Conservation (phyloP, 306 rosid genomes). For the Trichosanthes cucumerina region DNA sequence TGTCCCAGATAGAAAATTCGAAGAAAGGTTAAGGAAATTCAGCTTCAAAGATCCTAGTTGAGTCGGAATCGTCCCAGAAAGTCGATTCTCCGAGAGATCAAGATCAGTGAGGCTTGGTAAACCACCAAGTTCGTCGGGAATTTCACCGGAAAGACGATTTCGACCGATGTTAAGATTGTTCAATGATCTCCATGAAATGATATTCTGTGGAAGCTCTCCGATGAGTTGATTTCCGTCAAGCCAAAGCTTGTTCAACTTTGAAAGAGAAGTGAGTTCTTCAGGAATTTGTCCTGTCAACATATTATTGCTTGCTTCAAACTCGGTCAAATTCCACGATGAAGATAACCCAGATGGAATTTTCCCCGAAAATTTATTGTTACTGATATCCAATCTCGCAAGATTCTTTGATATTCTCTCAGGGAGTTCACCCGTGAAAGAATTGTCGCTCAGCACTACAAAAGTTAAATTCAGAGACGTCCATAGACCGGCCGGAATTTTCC, state of each 20-base stretch:
- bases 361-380: conserved; percentile 47
- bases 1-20: conserved; percentile 43
- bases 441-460: conserved; percentile 20
- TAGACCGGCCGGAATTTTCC: conserved; percentile 51
- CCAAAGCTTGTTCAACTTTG: conserved; percentile 12
- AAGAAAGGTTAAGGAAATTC: conserved; percentile 32
- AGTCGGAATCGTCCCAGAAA: conserved; percentile 54
- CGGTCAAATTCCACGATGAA: conserved; percentile 32
- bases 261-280: conserved; percentile 36
- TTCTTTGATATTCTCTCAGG: conserved; percentile 33
- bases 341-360: conserved; percentile 43
- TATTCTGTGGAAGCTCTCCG: conserved; percentile 35
- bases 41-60: not conserved
- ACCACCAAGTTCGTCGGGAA: conserved; percentile 27
- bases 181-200: conserved; percentile 37
- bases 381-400: conserved; percentile 32
- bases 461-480: conserved; percentile 41
- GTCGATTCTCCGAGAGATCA: conserved; percentile 54
- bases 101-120: conserved; percentile 32
- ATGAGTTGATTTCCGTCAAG: conserved; percentile 44
- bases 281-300: conserved; percentile 46
- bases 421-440: conserved; percentile 44
- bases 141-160: conserved; percentile 42
- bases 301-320: conserved; percentile 41
- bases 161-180: conserved; percentile 25